Conservation (phyloP, 495 filamentous ascomycete species). For the Podospora pseudocomata region DNA sequence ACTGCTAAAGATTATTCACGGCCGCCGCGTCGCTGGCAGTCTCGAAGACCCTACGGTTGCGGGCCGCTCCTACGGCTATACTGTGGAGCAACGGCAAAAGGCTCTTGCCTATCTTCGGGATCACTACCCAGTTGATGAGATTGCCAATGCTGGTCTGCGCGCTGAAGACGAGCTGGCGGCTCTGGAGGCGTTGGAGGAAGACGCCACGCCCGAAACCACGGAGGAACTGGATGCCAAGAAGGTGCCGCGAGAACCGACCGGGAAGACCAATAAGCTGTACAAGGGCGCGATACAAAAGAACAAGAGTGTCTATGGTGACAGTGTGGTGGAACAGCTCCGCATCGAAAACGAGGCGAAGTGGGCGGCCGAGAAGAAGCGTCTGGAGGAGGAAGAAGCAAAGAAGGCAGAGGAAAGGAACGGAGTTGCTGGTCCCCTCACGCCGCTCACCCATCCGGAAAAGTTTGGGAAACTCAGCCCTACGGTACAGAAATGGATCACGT, state of each 20-base stretch:
- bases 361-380: conserved; percentile 44
- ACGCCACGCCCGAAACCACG: conserved; percentile 26
- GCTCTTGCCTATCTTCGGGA: conserved; percentile 67
- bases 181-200: conserved; percentile 49
- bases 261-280: conserved; percentile 22
- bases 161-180: conserved; percentile 58
- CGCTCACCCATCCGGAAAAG: conserved; percentile 33
- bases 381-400: conserved; percentile 45
- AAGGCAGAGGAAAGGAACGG: conserved; percentile 49
- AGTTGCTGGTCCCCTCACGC: conserved; percentile 42
- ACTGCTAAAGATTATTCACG: conserved; percentile 66
- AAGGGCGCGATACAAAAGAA: conserved; percentile 21
- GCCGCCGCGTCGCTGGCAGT: conserved; percentile 69
- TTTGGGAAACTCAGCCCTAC: conserved; percentile 33
- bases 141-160: conserved; percentile 51
- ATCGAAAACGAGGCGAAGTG: conserved; percentile 40
- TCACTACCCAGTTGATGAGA: conserved; percentile 70
- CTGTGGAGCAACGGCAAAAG: conserved; percentile 33
- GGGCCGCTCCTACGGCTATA: conserved; percentile 33
- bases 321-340: conserved; percentile 49
- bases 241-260: conserved; percentile 42
- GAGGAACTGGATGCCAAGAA: conserved; percentile 35
- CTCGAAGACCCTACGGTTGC: conserved; percentile 53
- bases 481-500: conserved; percentile 36
- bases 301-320: conserved; percentile 42